Evolutionary conservation across 176 grass and related monocot species (phyloP).

Genomic region (Poa pratensis): DNA sequence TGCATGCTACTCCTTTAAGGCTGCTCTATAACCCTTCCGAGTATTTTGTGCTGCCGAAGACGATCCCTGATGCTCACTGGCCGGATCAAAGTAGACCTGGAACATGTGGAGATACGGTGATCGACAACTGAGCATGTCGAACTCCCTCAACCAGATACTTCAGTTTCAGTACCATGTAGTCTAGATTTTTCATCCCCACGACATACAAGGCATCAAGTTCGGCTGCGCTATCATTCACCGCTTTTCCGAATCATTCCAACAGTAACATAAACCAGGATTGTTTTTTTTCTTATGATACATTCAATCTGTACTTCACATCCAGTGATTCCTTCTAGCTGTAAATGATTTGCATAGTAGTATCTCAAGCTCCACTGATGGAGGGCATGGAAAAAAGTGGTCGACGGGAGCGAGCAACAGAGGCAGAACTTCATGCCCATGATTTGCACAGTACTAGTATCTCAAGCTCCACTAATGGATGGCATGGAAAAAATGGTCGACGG

Average conservation of each 20-base stretch:
- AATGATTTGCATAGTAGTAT: not conserved
- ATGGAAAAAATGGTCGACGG: too few species aligned
- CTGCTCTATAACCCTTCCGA: not conserved
- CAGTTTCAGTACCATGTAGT: not conserved
- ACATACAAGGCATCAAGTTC: not conserved
- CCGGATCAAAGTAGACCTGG: not conserved
- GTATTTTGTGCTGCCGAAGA: not conserved
- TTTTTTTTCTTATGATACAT: not conserved
- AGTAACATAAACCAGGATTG: not conserved
- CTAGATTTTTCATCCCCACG: not conserved
- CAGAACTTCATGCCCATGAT: too few species aligned
- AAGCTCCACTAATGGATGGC: not conserved
- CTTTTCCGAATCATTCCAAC: not conserved
- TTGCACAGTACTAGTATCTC: too few species aligned
- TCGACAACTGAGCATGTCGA: not conserved
- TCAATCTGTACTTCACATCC: not conserved
- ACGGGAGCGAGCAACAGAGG: too few species aligned
- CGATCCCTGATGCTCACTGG: not conserved
- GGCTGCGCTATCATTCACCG: not conserved
- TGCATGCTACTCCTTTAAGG: constrained; percentile 1
- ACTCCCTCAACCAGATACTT: constrained; percentile 8
- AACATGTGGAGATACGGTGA: not conserved
- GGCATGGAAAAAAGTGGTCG: not conserved
- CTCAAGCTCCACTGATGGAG: constrained; percentile 1
- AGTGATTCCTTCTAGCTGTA: not conserved